A percentile compares a stretch with the other conserved stretches of the same genome.
Evolutionary conservation across 1,139 yeast species (phyloP).

Genomic region (Saccharomyces pastorianus): DNA sequence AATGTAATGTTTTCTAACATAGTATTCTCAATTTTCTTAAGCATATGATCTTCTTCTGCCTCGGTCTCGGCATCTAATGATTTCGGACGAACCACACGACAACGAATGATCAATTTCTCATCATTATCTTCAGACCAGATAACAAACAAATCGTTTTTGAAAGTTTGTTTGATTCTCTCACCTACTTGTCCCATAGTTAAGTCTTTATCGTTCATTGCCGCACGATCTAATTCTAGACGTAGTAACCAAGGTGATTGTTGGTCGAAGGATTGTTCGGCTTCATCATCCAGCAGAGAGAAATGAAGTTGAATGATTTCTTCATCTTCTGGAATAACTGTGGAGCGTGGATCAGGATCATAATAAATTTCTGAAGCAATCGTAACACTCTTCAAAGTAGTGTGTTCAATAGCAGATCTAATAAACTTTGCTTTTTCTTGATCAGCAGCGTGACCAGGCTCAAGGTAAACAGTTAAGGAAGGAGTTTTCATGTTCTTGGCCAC

Average conservation of each 20-base stretch:
- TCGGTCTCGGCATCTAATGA: slow-evolving; percentile 87
- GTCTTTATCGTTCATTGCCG: slow-evolving; percentile 96
- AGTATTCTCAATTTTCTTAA: slow-evolving; percentile 90
- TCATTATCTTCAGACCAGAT: slow-evolving; percentile 99
- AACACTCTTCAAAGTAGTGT: slow-evolving; percentile 87
- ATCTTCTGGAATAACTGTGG: slow-evolving; percentile 94
- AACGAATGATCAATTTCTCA: slow-evolving; percentile 90
- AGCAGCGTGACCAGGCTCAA: slow-evolving; percentile 68
- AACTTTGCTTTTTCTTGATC: slow-evolving; percentile 92
- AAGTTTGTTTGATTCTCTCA: slow-evolving; percentile 84
- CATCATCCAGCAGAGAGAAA: slow-evolving; percentile 96
- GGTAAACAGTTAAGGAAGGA: slow-evolving; percentile 91
- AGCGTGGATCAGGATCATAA: slow-evolving; percentile 96
- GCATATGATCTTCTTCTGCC: slow-evolving; percentile 93
- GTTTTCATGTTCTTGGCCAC: slow-evolving; percentile 98
- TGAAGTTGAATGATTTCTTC: slow-evolving; percentile 94
- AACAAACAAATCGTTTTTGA: slow-evolving; percentile 90
- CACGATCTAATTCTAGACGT: slow-evolving; percentile 95
- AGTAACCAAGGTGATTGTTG: slow-evolving; percentile 97
- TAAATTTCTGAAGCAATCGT: slow-evolving; percentile 96
- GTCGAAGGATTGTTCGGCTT: slow-evolving; percentile 85
- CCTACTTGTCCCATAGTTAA: slow-evolving; percentile 98
- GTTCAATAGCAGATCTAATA: slow-evolving; percentile 94
- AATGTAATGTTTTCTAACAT: slow-evolving; percentile 92
- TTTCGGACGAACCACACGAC: slow-evolving; percentile 96